Evolutionary conservation across 2,329 filamentous ascomycete genomes (phyloP).

Genomic region (Talaromyces funiculosus): DNA sequence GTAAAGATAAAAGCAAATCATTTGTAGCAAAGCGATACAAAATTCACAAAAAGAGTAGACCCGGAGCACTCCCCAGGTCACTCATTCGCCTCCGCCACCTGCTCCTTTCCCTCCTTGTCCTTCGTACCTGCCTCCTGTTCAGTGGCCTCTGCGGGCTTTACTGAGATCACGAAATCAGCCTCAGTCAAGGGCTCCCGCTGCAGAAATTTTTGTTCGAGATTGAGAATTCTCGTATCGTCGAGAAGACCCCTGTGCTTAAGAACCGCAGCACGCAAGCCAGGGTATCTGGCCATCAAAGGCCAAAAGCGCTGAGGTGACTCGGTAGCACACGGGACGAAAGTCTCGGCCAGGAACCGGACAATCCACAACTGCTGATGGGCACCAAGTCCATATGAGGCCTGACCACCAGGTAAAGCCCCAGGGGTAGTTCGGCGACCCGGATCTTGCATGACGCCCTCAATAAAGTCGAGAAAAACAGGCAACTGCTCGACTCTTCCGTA

Average conservation of each 20-base stretch:
- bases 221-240: background rate
- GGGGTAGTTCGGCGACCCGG: too few relatives aligned
- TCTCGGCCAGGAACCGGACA: background rate
- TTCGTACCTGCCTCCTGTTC: background rate
- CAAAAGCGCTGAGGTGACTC: background rate
- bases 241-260: background rate
- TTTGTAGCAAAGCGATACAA: background rate
- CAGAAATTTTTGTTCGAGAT: background rate
- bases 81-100: background rate
- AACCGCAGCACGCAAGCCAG: background rate
- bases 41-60: background rate
- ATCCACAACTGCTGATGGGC: background rate
- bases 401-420: background rate
- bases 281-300: background rate
- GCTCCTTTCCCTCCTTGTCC: background rate
- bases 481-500: background rate
- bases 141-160: background rate
- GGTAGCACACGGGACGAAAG: background rate
- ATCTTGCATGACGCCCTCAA: background rate
- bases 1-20: background rate
- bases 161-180: background rate
- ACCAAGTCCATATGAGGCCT: background rate
- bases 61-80: background rate
- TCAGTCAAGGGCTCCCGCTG: background rate
- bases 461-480: slow-evolving; percentile 1